Conservation (phyloP, 768 basidiomycete species). For the Leccinum broughii region DNA sequence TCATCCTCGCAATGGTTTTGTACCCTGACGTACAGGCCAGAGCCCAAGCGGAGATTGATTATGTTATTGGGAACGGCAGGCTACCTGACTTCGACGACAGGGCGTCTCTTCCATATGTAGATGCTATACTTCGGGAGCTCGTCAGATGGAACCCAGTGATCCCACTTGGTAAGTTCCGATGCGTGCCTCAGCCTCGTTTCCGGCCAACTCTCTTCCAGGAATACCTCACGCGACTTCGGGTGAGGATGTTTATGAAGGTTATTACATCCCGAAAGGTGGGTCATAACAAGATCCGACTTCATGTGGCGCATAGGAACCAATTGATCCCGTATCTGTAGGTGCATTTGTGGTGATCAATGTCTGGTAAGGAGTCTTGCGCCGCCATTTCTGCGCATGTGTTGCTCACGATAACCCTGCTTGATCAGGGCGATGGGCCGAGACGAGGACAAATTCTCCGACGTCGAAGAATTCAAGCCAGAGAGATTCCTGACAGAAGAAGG, state of each 20-base stretch:
- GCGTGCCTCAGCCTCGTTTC: not conserved
- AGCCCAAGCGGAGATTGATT: conserved; percentile 31
- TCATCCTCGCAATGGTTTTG: conserved; percentile 31
- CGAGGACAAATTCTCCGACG: conserved; percentile 17
- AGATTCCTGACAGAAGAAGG: conserved; percentile 22
- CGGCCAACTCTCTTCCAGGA: conserved; percentile 5
- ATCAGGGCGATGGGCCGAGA: conserved; percentile 28
- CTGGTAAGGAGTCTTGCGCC: conserved; percentile 27
- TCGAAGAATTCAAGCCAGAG: conserved; percentile 29
- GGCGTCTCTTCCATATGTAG: conserved; percentile 39
- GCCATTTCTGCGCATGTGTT: not conserved
- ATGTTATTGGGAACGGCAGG: conserved; percentile 21
- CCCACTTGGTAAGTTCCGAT: conserved; percentile 21
- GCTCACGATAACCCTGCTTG: not conserved
- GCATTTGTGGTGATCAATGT: conserved; percentile 36
- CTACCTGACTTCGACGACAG: conserved; percentile 31
- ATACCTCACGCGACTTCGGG: conserved; percentile 26
- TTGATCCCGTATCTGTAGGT: conserved; percentile 11
- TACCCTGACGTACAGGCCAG: conserved; percentile 27
- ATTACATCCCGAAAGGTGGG: conserved; percentile 44
- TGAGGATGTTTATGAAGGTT: conserved; percentile 32
- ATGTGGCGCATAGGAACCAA: conserved; percentile 1
- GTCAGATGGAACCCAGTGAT: conserved; percentile 28
- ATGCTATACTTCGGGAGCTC: conserved; percentile 41
- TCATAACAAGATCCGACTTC: not conserved